Percentiles rank a stretch among this genome's conserved stretches.
phyloP scores from a whole-genome alignment of 176 grass and related monocot species.

The Musa beccarii region DNA sequence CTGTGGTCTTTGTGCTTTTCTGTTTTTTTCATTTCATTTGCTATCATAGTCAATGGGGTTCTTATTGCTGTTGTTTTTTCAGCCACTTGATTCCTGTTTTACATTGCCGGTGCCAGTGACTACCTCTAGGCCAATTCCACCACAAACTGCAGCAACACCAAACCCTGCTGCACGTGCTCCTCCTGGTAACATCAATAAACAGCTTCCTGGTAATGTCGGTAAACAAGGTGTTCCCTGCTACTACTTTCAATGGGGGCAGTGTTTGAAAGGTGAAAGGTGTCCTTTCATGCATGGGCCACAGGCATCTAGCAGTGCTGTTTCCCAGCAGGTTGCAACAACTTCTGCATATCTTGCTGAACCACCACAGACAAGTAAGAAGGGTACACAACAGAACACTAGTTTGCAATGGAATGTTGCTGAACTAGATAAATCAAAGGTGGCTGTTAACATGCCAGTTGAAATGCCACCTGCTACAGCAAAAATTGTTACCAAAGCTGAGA shows the following conservation, averaged over 20 bases:
- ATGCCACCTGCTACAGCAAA: neutral
- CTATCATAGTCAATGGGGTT: neutral
- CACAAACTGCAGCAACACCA: conserved; percentile 5
- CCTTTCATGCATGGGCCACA: conserved; percentile 65
- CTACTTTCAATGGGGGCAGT: conserved; percentile 91
- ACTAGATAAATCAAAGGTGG: conserved; percentile 22
- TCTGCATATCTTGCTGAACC: conserved; percentile 30
- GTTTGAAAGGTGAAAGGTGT: conserved; percentile 91
- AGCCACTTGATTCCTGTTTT: conserved; percentile 6
- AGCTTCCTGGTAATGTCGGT: conserved; percentile 25
- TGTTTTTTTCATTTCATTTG: neutral
- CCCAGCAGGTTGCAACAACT: conserved; percentile 39
- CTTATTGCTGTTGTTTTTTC: neutral
- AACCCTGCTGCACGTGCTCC: conserved; percentile 21
- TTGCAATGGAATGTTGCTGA: conserved; percentile 17
- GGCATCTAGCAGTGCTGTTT: conserved; percentile 26
- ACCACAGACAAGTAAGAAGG: conserved; percentile 37
- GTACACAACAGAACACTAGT: conserved; percentile 12
- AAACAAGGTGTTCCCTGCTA: conserved; percentile 87
- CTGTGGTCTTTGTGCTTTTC: neutral
- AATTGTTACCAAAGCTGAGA: neutral
- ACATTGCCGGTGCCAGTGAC: neutral
- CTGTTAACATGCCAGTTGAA: conserved; percentile 3
- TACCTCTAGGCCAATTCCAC: conserved; percentile 3
- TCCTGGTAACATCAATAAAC: no score